Conservation (phyloP, 305 asterid genomes). For the Solanum chacoense region DNA sequence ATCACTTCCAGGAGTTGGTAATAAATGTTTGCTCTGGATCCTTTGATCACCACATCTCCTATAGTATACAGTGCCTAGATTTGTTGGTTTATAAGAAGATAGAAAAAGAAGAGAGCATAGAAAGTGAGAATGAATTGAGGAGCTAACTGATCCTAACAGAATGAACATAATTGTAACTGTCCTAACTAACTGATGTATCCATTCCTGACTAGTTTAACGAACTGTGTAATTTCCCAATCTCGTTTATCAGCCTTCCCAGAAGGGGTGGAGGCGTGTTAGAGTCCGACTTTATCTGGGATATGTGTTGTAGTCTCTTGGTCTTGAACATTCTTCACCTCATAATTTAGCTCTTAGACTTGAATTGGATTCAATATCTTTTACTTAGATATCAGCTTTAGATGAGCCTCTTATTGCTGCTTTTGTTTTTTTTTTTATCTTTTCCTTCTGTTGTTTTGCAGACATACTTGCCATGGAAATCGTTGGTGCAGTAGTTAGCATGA, state of each 20-base stretch:
- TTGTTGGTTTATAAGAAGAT: too few species aligned
- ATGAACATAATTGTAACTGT: neutral
- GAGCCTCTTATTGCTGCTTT: neutral
- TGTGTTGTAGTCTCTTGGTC: neutral
- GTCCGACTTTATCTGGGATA: neutral
- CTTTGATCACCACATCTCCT: too few species aligned
- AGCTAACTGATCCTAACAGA: neutral
- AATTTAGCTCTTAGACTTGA: neutral
- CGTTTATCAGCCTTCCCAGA: neutral
- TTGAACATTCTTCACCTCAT: neutral
- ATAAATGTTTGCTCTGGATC: too few species aligned
- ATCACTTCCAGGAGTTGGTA: too few species aligned
- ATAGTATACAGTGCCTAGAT: too few species aligned
- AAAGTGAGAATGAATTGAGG: neutral
- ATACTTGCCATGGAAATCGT: slow-evolving; percentile 13
- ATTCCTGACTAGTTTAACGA: neutral
- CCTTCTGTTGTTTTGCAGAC: neutral
- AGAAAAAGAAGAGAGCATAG: too few species aligned
- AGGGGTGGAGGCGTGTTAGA: neutral
- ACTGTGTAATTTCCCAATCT: neutral
- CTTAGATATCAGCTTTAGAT: neutral
- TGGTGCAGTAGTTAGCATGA: slow-evolving; percentile 3
- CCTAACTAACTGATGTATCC: neutral
- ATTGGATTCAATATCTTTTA: neutral
- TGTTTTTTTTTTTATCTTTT: neutral